phyloP scores from a whole-genome alignment of 192 early-diverging fungal genomes.

The Gamsiella multidivaricata region DNA sequence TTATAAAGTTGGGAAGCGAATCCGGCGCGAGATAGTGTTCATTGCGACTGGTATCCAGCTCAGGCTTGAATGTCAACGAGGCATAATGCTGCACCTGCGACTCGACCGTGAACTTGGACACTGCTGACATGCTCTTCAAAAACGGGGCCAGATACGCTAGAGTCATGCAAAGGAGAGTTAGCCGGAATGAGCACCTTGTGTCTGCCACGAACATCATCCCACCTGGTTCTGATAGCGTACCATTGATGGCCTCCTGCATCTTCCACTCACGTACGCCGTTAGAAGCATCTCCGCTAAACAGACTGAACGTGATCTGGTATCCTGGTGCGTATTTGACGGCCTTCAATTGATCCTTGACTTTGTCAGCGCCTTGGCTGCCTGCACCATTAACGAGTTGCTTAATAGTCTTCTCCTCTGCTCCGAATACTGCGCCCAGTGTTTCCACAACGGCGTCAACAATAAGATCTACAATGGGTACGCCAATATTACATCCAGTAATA shows the following conservation, averaged over 20 bases:
- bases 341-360: constrained; percentile 65
- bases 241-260: constrained; percentile 74
- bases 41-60: constrained; percentile 40
- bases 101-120: constrained; percentile 82
- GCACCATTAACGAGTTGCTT: constrained; percentile 16
- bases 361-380: constrained; percentile 17
- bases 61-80: constrained; percentile 75
- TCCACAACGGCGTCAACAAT: constrained; percentile 39
- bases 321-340: constrained; percentile 87
- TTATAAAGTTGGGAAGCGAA: constrained; percentile 90
- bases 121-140: constrained; percentile 68
- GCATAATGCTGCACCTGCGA: constrained; percentile 92
- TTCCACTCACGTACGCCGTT: constrained; percentile 83
- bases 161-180: not conserved
- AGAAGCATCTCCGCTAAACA: constrained; percentile 86
- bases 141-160: constrained; percentile 78
- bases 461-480: too few species aligned
- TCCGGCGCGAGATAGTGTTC: constrained; percentile 72
- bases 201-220: too few species aligned
- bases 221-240: too few species aligned
- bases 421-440: constrained; percentile 38
- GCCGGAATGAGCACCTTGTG: not conserved
- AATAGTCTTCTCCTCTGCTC: constrained; percentile 33
- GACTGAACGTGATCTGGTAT: constrained; percentile 87
- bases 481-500: too few species aligned